These are phyloP conservation scores for Aspergillus sclerotiicarbonarius DNA, from an alignment of 495 filamentous ascomycete genomes.

Conservation along the genomic window DNA sequence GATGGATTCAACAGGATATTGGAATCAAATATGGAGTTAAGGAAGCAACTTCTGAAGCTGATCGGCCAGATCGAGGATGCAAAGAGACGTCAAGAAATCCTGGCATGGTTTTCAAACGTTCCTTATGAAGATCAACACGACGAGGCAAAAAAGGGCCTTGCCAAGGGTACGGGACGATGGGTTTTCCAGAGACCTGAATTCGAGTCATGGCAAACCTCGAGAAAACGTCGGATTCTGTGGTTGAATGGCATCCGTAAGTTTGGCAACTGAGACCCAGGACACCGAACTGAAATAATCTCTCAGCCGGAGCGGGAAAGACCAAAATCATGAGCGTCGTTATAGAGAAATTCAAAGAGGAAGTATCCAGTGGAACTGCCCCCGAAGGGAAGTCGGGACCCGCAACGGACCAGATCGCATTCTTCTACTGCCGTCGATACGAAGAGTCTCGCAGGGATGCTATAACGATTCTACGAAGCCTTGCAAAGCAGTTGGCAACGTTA, in stretches of 20 bases:
- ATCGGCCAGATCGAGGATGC: not conserved
- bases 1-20: too few species aligned
- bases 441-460: not conserved
- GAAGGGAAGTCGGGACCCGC: not conserved
- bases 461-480: not conserved
- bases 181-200: not conserved
- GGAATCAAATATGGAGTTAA: too few species aligned
- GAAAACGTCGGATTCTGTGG: not conserved
- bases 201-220: not conserved
- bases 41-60: too few species aligned
- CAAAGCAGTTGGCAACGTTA: not conserved
- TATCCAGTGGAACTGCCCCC: not conserved
- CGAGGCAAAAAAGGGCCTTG: not conserved
- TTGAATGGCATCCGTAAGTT: not conserved
- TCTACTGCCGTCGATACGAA: not conserved
- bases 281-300: not conserved
- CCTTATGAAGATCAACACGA: not conserved
- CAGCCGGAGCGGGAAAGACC: not conserved
- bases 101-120: not conserved
- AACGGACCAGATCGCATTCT: not conserved
- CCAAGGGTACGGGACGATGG: not conserved
- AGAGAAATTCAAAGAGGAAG: not conserved
- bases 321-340: not conserved
- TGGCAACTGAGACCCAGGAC: not conserved
- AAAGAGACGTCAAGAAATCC: not conserved